A percentile compares a stretch with the other conserved stretches of the same genome.
Evolutionary conservation across 2,329 filamentous ascomycete genomes (phyloP).

Genomic region (Fusarium sp.): DNA sequence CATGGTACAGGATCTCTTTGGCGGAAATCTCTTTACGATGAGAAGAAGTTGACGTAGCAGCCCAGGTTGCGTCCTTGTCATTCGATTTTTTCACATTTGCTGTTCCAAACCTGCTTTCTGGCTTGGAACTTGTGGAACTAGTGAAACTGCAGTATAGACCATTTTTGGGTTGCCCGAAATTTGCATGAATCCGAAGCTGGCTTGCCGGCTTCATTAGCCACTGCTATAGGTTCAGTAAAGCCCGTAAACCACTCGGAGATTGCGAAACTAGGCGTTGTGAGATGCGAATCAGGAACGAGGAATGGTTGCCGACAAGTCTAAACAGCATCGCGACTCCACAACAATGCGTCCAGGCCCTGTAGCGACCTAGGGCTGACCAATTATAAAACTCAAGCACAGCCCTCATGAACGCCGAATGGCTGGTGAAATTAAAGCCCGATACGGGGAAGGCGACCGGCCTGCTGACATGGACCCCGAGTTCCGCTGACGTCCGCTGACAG

Average conservation of each 20-base stretch:
- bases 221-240: not conserved
- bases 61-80: too few species aligned
- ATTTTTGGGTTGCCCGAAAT: not conserved
- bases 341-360: not conserved
- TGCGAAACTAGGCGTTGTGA: not conserved
- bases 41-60: not conserved
- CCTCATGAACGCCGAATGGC: not conserved
- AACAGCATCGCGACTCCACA: not conserved
- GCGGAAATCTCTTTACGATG: not conserved
- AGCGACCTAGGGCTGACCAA: not conserved
- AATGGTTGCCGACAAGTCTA: not conserved
- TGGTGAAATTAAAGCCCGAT: not conserved
- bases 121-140: not conserved
- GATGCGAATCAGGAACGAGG: not conserved
- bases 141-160: not conserved
- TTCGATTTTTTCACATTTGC: not conserved
- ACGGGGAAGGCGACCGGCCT: not conserved
- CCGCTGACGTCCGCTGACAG: not conserved
- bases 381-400: not conserved
- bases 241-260: not conserved
- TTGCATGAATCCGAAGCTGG: not conserved
- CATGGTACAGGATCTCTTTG: too few species aligned
- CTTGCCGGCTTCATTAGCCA: not conserved
- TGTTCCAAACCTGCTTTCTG: not conserved
- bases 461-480: not conserved